Base-by-base conservation (phyloP, 179 eudicot species). In the Carnegiea gigantea region DNA sequence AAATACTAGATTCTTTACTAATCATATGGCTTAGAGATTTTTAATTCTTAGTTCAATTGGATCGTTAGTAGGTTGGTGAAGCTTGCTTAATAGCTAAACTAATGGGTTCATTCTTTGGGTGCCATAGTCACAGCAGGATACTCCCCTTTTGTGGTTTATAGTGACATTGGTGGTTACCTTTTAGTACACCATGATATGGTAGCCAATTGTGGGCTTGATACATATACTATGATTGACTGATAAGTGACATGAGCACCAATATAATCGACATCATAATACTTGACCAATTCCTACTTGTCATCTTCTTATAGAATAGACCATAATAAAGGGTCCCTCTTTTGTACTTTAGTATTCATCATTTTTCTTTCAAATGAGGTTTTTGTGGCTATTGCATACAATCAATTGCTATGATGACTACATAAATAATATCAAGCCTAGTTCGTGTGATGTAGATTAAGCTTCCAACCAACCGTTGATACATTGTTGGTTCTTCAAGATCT, bases 401-500 rank as follows among this genome's bases (percentile, higher is more conserved):
- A 20, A 2, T 57, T 5, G 14, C 23, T 0, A 40, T 40, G 8
- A 33, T 40, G 7, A 40, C 44, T 40, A 0, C 44, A 6, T 40
- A 40, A 40, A 77, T 6, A 33, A 86, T 71, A 28, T 84, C 81
- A 4, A 76, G 71, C 1, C 81, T 28, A 0, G 86, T 33, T 1
- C 82, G n/a, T 8, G 83, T 82, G 44, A 86, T 71, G 70, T 86
- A 84, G 28, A 81, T 84, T 5, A 84, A 67, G 64, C 77, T 79
- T 8, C 82, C 82, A 4, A 62, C 75, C 13, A 75, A 40, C 44
- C 44, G 9, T 40, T 7, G 9, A 40, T 40, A 6, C 44, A 18
- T 73, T 80, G 64, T 67, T 78, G 70, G 15, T 36, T 82, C 76
- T 23, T 81, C 53, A 5, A 81, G 23, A 24, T 65, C 79, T 20